A percentile compares a stretch with the other conserved stretches of the same genome.
Conservation (phyloP, 2,329 filamentous ascomycete genomes). For the Penicillium sp. region DNA sequence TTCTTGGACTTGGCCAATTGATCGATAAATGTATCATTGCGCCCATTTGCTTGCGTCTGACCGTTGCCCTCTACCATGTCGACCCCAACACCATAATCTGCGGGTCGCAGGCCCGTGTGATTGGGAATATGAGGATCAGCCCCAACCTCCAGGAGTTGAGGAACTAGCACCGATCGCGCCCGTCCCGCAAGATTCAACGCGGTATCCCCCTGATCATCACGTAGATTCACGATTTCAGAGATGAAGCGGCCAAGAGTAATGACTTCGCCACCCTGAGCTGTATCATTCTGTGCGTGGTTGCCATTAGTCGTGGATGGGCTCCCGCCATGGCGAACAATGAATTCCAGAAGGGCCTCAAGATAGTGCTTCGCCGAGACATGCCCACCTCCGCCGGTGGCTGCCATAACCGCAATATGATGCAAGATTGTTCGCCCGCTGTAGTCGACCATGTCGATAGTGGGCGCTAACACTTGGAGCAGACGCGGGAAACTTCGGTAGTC, state of each 20-base stretch:
- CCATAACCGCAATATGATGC: constrained; percentile 93
- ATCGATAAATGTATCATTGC: constrained; percentile 38
- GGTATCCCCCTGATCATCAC: constrained; percentile 90
- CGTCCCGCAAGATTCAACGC: constrained; percentile 89
- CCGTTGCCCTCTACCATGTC: constrained; percentile 50
- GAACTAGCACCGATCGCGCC: constrained; percentile 93
- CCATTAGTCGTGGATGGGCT: constrained; percentile 42
- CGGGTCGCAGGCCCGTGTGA: constrained; percentile 75
- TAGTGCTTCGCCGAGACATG: constrained; percentile 86
- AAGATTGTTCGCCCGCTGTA: constrained; percentile 84
- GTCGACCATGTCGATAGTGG: constrained; percentile 86
- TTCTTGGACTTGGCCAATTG: constrained; percentile 43
- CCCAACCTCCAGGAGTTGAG: constrained; percentile 91
- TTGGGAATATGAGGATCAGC: constrained; percentile 91
- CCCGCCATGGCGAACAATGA: constrained; percentile 81
- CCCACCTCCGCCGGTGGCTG: constrained; percentile 87
- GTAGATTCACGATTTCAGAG: constrained; percentile 92
- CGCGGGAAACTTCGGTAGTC: constrained; percentile 88
- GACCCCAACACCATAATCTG: constrained; percentile 89
- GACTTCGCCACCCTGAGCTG: constrained; percentile 46
- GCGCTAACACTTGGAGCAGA: constrained; percentile 77
- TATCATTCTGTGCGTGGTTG: constrained; percentile 20
- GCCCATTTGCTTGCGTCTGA: constrained; percentile 44
- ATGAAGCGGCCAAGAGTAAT: constrained; percentile 92
- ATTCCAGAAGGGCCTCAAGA: constrained; percentile 87